Base-by-base conservation (phyloP, 805 yeast genomes). In the Starmerella sirachaensis region DNA sequence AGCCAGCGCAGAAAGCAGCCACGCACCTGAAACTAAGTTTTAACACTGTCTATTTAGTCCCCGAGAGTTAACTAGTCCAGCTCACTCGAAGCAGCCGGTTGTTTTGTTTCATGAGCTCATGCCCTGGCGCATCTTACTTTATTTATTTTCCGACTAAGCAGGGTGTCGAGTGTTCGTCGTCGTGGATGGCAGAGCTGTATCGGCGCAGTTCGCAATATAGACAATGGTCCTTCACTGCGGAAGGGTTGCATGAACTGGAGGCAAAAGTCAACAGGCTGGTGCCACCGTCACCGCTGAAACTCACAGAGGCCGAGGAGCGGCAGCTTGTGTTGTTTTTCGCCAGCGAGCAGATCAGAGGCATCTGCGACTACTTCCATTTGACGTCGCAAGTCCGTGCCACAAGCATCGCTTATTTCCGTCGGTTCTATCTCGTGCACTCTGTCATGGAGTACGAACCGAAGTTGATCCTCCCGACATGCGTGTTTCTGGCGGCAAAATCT, bases 371-470 rank as follows among this genome's bases (percentile, higher is more conserved):
- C 49, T 76, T 85, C 59, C 72, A 76, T 49, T 68, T 91, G 65
- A 94, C 95, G 2, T 74, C 94, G 0, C 94, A 85, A 52, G 93
- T 82, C 1, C 66, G 76, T 52, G 72, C 94, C 9, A 84, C 97
- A 0, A 93, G 97, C 0, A 69, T 85, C 5, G 67, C 83, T 6
- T 91, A 78, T 53, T 72, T 91, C 55, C 73, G 76, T 53, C 74
- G 77, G 54, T 91, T 91, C 57, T 91, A 77, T 56, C 63, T 91
- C 26, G 68, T 68, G 18, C 75, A 85, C 55, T 76, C 88, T 19
- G 88, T 81, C 19, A 76, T 85, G 84, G 85, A 84, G 47, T 73
- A 71, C 51, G 91, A 83, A 51, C 98, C 98, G 9, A 81, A 82
- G 52, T 70, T 75, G 42, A 68, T 91, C 14, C 66, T 91, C 60